Conservation (phyloP, 2,329 filamentous ascomycete species). For the Talaromyces islandicus region DNA sequence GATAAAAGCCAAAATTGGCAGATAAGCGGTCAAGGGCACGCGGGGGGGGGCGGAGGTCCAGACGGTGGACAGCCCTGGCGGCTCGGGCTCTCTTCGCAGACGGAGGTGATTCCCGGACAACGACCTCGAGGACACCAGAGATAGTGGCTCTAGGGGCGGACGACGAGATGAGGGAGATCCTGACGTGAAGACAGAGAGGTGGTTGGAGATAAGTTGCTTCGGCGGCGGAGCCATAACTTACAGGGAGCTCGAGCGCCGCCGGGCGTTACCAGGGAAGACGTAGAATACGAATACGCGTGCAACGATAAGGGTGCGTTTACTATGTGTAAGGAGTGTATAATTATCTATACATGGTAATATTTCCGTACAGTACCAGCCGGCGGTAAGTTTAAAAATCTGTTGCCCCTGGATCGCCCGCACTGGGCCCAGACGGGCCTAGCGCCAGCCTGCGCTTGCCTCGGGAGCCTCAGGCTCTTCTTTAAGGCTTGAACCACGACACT, state of each 20-base stretch:
- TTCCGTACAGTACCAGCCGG: not conserved
- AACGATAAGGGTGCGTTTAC: not conserved
- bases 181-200: conserved; percentile 8
- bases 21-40: conserved; percentile 10
- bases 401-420: conserved; percentile 3
- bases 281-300: not conserved
- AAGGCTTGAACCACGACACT: not conserved
- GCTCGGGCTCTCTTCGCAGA: conserved; percentile 1
- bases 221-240: not conserved
- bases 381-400: conserved; percentile 1
- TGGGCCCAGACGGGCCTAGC: not conserved
- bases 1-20: conserved; percentile 1
- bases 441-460: not conserved
- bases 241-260: not conserved
- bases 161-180: not conserved
- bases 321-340: not conserved
- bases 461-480: not conserved
- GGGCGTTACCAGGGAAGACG: not conserved
- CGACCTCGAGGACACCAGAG: not conserved
- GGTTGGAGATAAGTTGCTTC: not conserved
- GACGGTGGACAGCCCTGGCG: conserved; percentile 6
- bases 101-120: not conserved
- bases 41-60: conserved; percentile 6
- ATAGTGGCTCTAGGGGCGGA: not conserved
- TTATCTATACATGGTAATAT: not conserved